Conservation (phyloP, 306 rosid genomes). For the Rubus idaeus region DNA sequence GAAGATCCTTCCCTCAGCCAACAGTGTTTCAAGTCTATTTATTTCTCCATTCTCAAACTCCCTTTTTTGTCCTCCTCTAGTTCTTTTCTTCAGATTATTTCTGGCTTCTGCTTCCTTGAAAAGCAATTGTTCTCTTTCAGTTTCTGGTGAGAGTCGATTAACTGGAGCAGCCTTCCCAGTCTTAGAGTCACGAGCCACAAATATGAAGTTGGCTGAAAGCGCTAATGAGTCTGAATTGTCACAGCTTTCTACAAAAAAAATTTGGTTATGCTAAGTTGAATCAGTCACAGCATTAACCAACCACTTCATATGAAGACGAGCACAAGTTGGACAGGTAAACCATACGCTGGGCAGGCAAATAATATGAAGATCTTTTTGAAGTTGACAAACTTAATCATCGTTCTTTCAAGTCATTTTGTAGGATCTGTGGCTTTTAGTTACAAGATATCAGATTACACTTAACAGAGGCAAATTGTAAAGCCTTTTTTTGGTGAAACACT, state of each 20-base stretch:
- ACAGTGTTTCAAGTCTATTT: slow-evolving; percentile 42
- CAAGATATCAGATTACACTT: not conserved
- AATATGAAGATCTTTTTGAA: not conserved
- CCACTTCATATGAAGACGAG: not conserved
- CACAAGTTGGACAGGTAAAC: not conserved
- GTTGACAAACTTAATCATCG: not conserved
- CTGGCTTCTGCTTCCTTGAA: slow-evolving; percentile 79
- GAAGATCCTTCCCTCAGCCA: slow-evolving; percentile 80
- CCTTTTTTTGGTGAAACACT: too few species aligned
- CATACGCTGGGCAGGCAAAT: not conserved
- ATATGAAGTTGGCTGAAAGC: slow-evolving; percentile 89
- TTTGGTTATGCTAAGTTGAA: not conserved
- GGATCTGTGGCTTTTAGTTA: not conserved
- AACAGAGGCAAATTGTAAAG: too few species aligned
- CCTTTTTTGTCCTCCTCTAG: slow-evolving; percentile 52
- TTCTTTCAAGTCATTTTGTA: not conserved
- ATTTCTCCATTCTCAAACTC: slow-evolving; percentile 48
- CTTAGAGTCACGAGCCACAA: slow-evolving; percentile 91
- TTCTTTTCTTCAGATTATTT: slow-evolving; percentile 61
- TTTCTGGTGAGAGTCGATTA: slow-evolving; percentile 74
- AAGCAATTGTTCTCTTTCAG: slow-evolving; percentile 61
- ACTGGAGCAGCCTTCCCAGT: slow-evolving; percentile 91
- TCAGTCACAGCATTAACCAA: not conserved
- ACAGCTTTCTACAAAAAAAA: slow-evolving; percentile 39
- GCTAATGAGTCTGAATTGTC: slow-evolving; percentile 50